Base-by-base conservation (phyloP, 225 moss, liverwort and hornwort species). In the Physcomitrium patens region DNA sequence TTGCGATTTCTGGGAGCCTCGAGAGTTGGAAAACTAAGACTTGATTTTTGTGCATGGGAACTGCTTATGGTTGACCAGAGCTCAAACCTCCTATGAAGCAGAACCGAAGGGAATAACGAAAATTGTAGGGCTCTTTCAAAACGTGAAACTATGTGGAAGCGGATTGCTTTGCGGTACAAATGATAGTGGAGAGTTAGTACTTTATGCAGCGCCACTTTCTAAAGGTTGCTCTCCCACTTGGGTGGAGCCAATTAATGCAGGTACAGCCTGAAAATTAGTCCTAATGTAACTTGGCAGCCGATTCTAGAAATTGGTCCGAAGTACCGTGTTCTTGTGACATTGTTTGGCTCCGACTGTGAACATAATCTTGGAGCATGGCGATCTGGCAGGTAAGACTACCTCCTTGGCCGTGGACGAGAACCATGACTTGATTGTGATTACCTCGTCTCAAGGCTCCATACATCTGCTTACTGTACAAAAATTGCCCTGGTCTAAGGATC, bases 201-300 rank as follows among this genome's bases (percentile, higher is more conserved):
- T 85, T 55, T 84, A 78, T 16, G 2, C 67, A 20, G 45, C 78
- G 46, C 72, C 81, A 63, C 75, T 85, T 49, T 69, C 73, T 41
- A 69, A 68, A 68, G 68, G 5, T 8, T 59, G 52, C 53, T n/a
- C 31, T 31, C 61, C 20, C 26, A 57, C 78, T 14, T 85, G 72
- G 78, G 85, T 58, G 68, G 81, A 81, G 85, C 3, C 54, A 60
- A 81, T 85, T 20, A 70, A 75, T 58, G 58, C 78, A 78, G 81
- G 85, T 81, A 69, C 31, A 37, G 7, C 31, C 45, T 27, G 67
- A 46, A 72, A 24, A 16, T 10, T 55, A 23, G 71, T 18, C 31
- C 59, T 48, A 4, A 37, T 37, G 31, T 18, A 10, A 8, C 19
- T 31, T 27, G 26, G n/a, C 12, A 48, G 0, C 9, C 8, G 13